A percentile compares a stretch with the other conserved stretches of the same genome.
Evolutionary conservation across 257 asterid genomes (phyloP).

Genomic region (Ajuga chamaepitys): DNA sequence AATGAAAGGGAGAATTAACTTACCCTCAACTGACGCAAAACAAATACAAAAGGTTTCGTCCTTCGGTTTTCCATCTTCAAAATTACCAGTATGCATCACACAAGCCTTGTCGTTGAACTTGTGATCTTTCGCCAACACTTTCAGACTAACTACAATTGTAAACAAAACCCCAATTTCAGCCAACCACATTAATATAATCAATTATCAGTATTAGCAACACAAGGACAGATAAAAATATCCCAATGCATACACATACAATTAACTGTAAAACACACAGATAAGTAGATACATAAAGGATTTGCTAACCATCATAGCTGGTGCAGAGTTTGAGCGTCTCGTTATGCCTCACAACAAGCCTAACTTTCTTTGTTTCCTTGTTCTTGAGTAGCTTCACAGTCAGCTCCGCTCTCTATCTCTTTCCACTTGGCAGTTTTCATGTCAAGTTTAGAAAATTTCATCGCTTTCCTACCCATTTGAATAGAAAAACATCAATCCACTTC

Average conservation of each 20-base stretch:
- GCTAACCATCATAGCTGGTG: constrained; percentile 77
- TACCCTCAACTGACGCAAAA: too few relatives aligned
- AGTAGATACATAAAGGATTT: too few relatives aligned
- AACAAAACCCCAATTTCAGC: background rate
- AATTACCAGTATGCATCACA: constrained; percentile 90
- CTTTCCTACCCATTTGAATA: constrained; percentile 45
- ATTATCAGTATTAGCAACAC: background rate
- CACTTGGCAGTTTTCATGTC: constrained; percentile 70
- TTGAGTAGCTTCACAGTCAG: constrained; percentile 64
- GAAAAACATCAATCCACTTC: background rate
- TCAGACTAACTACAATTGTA: constrained; percentile 44
- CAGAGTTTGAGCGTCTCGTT: constrained; percentile 88
- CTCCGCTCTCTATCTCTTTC: constrained; percentile 98
- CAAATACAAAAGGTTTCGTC: constrained; percentile 71
- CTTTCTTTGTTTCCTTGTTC: constrained; percentile 63
- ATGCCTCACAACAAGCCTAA: constrained; percentile 91
- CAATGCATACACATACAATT: too few relatives aligned
- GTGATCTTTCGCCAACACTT: constrained; percentile 66
- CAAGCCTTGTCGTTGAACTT: constrained; percentile 78
- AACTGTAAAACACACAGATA: too few relatives aligned
- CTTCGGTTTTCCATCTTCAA: constrained; percentile 78
- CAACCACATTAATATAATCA: background rate
- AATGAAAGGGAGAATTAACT: too few relatives aligned
- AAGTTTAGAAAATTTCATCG: constrained; percentile 80
- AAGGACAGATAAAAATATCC: too few relatives aligned